Evolutionary conservation across 2,329 filamentous ascomycete genomes (phyloP).

Genomic region (Ophiocordyceps australis): DNA sequence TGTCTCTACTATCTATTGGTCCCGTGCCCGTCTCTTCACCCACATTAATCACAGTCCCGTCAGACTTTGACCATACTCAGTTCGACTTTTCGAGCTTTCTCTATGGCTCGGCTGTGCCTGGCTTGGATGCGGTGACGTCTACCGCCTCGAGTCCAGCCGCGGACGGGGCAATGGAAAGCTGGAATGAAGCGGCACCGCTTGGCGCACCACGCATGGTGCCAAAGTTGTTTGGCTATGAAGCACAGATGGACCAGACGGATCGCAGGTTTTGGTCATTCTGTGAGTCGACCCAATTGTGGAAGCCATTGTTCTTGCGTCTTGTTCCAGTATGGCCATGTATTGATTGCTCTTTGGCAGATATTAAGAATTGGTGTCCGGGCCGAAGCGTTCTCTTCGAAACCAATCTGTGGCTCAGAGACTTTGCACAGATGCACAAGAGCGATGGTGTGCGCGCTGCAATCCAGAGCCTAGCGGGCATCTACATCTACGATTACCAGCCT

Average conservation of each 20-base stretch:
- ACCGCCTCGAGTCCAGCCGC: too few relatives aligned
- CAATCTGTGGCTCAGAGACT: constrained; percentile 20
- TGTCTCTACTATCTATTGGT: too few relatives aligned
- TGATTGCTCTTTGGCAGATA: too few relatives aligned
- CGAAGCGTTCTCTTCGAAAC: constrained; percentile 17
- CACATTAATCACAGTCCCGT: too few relatives aligned
- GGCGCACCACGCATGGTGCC: constrained; percentile 7
- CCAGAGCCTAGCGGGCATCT: constrained; percentile 20
- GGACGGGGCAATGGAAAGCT: too few relatives aligned
- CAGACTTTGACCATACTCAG: too few relatives aligned
- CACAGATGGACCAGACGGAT: constrained; percentile 15
- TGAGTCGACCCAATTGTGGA: constrained; percentile 11
- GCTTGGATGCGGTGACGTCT: too few relatives aligned
- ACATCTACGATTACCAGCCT: constrained; percentile 21
- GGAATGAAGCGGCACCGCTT: constrained; percentile 2
- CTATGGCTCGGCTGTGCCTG: too few relatives aligned
- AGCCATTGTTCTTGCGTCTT: not conserved
- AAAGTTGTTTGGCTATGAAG: constrained; percentile 8
- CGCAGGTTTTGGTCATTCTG: constrained; percentile 15
- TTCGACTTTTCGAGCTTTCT: constrained; percentile 1
- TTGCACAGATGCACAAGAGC: constrained; percentile 17
- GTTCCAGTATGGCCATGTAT: not conserved
- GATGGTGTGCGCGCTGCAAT: constrained; percentile 17
- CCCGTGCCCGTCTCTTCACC: too few relatives aligned
- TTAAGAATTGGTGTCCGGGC: constrained; percentile 20